Base-by-base conservation (phyloP, 495 filamentous ascomycete genomes). In the Clohesyomyces aquaticus region DNA sequence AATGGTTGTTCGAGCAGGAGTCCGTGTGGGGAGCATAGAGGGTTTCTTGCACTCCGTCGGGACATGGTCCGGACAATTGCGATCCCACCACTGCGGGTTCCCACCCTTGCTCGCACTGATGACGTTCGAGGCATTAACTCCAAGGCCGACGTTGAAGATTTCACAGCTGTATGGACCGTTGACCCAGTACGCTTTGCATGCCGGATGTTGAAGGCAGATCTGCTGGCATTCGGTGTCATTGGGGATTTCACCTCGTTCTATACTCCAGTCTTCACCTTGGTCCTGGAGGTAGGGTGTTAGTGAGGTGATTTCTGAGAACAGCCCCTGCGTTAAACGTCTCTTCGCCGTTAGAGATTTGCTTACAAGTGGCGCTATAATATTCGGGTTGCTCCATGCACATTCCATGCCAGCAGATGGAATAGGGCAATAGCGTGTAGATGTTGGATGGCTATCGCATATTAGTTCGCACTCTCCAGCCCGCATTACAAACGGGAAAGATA, bases 121-220 rank as follows among this genome's bases (percentile, higher is more conserved):
- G 6, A 65, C 45, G 50, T 65, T 65, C 10, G n/a, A 42, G 6
- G 22, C 61, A 43, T 59, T 59, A 3, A 19, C 11, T 2, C 54
- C 61, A 16, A 65, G 16, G 2, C 61, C 61, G 1, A 58, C 55
- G 22, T 65, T 65, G 61, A 65, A 65, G 25, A 65, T 65, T 23
- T 65, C 61, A 25, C 61, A 65, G 26, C 23, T 21, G 16, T 55
- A 25, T 19, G 42, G 22, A 14, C 32, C 47, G 16, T 51, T 32
- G 19, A 65, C 19, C 16, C 47, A 23, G 21, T 65, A 65, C 1
- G 61, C 61, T 28, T 58, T 65, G 46, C 61, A 65, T 2, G 26
- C 14, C 1, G 27, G 3, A 22, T 59, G 53, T 46, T 59, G 46
- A 21, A 65, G 54, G 28, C 61, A 65, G n/a, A 65, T 26, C 59